Percentiles rank a stretch among this genome's conserved stretches.
These are phyloP conservation scores for Penicillium cataractarum DNA, from an alignment of 495 filamentous ascomycete genomes.

Conservation along the genomic window DNA sequence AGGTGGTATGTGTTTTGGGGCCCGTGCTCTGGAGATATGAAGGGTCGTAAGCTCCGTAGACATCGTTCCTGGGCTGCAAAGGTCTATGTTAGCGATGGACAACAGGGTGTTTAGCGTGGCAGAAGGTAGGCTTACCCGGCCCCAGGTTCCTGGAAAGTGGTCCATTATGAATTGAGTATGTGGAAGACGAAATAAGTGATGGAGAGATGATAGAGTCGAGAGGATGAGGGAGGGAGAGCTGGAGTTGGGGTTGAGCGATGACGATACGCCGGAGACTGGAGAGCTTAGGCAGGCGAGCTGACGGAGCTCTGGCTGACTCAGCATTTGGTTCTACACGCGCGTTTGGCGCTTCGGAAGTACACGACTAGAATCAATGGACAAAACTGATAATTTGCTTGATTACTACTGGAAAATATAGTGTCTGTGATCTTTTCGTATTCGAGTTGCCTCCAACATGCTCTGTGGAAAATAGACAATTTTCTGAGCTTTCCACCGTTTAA, in stretches of 20 bases:
- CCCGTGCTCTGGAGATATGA: conserved; percentile 74
- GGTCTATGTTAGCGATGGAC: conserved; percentile 33
- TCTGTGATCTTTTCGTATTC: background rate
- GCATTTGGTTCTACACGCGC: conserved; percentile 16
- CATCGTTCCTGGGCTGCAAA: conserved; percentile 86
- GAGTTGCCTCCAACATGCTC: no score
- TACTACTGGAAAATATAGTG: background rate
- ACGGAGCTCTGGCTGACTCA: conserved; percentile 44
- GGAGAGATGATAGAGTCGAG: background rate
- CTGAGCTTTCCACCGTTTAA: background rate
- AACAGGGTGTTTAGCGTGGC: conserved; percentile 13
- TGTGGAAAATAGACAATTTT: background rate
- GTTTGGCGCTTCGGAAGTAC: conserved; percentile 3
- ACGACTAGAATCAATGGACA: background rate
- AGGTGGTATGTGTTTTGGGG: conserved; percentile 84
- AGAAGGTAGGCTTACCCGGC: conserved; percentile 70
- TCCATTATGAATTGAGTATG: conserved; percentile 64
- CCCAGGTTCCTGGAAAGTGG: conserved; percentile 94
- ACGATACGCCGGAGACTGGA: conserved; percentile 23
- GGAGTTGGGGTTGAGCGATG: conserved; percentile 28
- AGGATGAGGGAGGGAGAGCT: conserved; percentile 18
- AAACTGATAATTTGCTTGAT: background rate
- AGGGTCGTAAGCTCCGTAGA: conserved; percentile 89
- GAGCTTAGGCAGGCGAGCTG: conserved; percentile 47
- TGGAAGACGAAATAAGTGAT: background rate